Base-by-base conservation (phyloP, 257 asterid genomes). In the Salvia rosmarinus region DNA sequence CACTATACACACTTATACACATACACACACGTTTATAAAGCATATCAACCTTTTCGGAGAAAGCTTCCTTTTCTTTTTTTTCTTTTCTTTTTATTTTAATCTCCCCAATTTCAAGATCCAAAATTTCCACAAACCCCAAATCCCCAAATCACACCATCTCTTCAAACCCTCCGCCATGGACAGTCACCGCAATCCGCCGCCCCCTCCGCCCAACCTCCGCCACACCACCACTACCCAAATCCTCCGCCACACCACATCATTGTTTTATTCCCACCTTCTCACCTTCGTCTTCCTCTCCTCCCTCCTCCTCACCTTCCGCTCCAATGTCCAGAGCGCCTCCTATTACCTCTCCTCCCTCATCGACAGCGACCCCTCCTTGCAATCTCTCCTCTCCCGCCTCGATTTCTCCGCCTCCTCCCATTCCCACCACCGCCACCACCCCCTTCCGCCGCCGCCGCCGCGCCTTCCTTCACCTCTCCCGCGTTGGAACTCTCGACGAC, bases 401-500 rank as follows among this genome's bases (percentile, higher is more conserved):
- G 91, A 92, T 79, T 81, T 86, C 65, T 75, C 88, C 64, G 83
- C 85, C 70, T 57, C 86, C 77, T 77, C 90, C 28, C 88, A 80
- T 60, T 35, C 74, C 80, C 76, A 80, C 77, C 75, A 71, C 64
- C 87, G 67, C 57, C 72, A 62, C 0, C 78, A 25, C 68, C 32
- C 84, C 64, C 55, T 78, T 47, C 81, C 96, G 86, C 47, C 92
- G 85, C 35, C 95, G 95, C 35, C 95, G 95, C 58, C 90, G 96
- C 57, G 85, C 97, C 23, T 92, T 90, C 52, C 91, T 92, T 17
- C 98, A 92, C 68, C 90, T 92, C 72, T 85, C 97, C n/a, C 95
- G 85, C 52, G 89, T 90, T 14, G 96, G 95, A 14, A 86, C 92
- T 59, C 90, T 90, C 1, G 95, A 92, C 54, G 97, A 92, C 42